A percentile compares a stretch with the other conserved stretches of the same genome.
Conservation (phyloP, 768 basidiomycete species). For the Daedalea quercina region DNA sequence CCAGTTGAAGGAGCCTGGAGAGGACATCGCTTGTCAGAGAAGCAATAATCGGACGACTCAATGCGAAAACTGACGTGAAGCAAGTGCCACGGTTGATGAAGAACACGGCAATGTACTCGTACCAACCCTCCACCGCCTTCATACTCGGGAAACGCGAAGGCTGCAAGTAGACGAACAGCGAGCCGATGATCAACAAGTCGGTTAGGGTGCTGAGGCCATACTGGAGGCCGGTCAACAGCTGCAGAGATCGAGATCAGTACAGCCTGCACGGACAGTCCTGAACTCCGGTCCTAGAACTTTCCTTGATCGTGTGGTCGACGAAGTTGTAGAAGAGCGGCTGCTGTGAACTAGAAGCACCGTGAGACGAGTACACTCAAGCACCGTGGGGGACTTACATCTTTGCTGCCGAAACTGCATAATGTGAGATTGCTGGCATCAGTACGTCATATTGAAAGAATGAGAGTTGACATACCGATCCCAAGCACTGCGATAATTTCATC, state of each 20-base stretch:
- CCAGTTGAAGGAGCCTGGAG: slow-evolving; percentile 5
- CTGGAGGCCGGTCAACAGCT: slow-evolving; percentile 11
- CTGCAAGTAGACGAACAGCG: slow-evolving; percentile 14
- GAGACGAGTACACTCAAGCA: neutral
- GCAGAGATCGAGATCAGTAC: neutral
- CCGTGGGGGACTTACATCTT: neutral
- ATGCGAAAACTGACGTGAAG: slow-evolving; percentile 13
- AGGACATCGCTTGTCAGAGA: neutral
- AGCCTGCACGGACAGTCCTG: neutral
- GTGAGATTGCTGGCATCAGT: neutral
- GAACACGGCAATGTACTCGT: slow-evolving; percentile 12
- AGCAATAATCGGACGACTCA: neutral
- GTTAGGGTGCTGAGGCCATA: slow-evolving; percentile 7
- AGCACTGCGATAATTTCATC: neutral
- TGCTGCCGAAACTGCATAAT: neutral
- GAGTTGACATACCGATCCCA: neutral
- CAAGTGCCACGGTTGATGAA: slow-evolving; percentile 16
- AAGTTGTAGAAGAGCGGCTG: slow-evolving; percentile 10
- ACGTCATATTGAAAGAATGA: too few relatives aligned
- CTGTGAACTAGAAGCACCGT: neutral
- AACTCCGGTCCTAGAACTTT: neutral
- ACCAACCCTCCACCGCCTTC: slow-evolving; percentile 8
- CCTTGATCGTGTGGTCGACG: slow-evolving; percentile 7
- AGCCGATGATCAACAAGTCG: slow-evolving; percentile 11
- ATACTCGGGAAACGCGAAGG: slow-evolving; percentile 11